Conservation (phyloP, 371 early-diverging fungal species). For the Actinomucor elegans region DNA sequence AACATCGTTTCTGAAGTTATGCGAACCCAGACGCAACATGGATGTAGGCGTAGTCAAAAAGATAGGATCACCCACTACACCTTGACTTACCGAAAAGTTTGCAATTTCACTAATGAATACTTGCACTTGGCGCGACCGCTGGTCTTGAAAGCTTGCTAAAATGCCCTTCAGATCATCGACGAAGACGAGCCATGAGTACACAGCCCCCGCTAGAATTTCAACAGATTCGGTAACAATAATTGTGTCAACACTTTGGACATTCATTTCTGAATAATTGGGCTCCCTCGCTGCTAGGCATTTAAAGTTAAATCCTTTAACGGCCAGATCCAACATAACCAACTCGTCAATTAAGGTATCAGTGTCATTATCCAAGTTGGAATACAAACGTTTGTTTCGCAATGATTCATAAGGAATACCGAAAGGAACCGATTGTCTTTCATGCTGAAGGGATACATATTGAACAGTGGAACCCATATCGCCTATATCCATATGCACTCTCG, state of each 20-base stretch:
- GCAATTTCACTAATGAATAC: conserved; percentile 61
- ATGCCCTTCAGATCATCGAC: conserved; percentile 62
- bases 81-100: conserved; percentile 47
- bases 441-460: conserved; percentile 51
- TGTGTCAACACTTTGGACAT: conserved; percentile 45
- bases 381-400: conserved; percentile 30
- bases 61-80: conserved; percentile 63
- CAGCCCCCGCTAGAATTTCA: conserved; percentile 74
- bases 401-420: conserved; percentile 67
- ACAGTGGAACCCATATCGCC: conserved; percentile 52
- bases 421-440: conserved; percentile 30
- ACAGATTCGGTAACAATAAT: conserved; percentile 71
- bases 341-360: conserved; percentile 45
- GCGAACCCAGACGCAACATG: conserved; percentile 69
- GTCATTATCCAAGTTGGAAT: conserved; percentile 11
- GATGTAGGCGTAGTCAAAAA: conserved; percentile 76
- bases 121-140: conserved; percentile 61
- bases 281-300: conserved; percentile 53
- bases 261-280: conserved; percentile 54
- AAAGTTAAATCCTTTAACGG: conserved; percentile 51
- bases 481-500: conserved; percentile 58
- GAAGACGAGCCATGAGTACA: conserved; percentile 74
- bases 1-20: conserved; percentile 64
- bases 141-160: conserved; percentile 52
- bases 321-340: conserved; percentile 66